Evolutionary conservation across 495 filamentous ascomycete genomes (phyloP), one percentile per base, ranked within the genome.

Genomic region (Aspergillus coremiiformis): DNA sequence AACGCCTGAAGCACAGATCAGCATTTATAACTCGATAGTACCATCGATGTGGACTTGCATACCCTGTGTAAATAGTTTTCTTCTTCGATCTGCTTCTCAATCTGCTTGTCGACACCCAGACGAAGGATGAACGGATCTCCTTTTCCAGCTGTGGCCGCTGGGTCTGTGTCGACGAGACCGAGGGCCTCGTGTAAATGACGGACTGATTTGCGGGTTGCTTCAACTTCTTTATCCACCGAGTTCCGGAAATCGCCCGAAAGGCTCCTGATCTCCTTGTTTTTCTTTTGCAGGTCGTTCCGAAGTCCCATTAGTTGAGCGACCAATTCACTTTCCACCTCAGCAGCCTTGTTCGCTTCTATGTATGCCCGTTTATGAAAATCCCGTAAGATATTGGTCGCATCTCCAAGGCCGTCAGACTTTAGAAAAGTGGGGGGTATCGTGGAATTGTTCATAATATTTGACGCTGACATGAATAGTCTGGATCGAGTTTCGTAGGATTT

Each of bases 31-130:
- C 12, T 14, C 17, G 24, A n/a, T 14, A 6, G 2, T 39, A 39
- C 22, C 4, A 23, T 22, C 2, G 15, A 49, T n/a, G 14, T 8
- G 17, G 24, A 15, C 5, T 37, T 12, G 2, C 74, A 62, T 76
- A 94, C 91, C 73, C 90, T 79, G 63, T 97, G 93, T 35, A 97
- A 63, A 60, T 97, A 97, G 59, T 96, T 98, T 67, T 98, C 93
- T 61, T 98, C 93, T 62, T 95, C 89, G 39, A 98, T 84, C 63
- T 97, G 93, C 58, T 79, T 85, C 60, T 92, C 91, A 20, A 98
- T 73, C 67, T 95, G 90, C 23, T 84, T 80, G 66, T 97, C 92
- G 0, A 95, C 91, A 33, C 78, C 79, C 29, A 97, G 72, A 46
- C 84, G 84, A 56, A 96, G 70, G 17, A 98, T 79, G 62, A 90